These are phyloP conservation scores for Colletotrichum tamarilloi DNA, from an alignment of 2,329 filamentous ascomycete genomes.

Conservation along the genomic window DNA sequence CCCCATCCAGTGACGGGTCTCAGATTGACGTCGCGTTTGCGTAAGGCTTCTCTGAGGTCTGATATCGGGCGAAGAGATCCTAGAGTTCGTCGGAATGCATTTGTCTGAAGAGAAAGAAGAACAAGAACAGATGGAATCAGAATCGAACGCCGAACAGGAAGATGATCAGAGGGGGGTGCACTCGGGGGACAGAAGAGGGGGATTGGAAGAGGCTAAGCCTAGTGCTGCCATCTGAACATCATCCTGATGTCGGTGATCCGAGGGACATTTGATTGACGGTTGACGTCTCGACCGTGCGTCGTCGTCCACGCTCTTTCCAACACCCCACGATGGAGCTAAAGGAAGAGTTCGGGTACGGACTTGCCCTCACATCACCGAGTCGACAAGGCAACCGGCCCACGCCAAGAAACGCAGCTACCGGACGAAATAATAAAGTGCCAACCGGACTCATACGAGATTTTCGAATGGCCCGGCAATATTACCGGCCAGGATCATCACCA, in stretches of 20 bases:
- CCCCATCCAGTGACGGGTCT: background rate
- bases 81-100: background rate
- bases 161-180: background rate
- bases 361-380: constrained; percentile 26
- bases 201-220: background rate
- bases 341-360: constrained; percentile 30
- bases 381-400: constrained; percentile 3
- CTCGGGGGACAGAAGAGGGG: background rate
- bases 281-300: constrained; percentile 25
- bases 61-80: background rate
- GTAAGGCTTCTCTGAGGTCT: background rate
- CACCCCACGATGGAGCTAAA: background rate
- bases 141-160: background rate
- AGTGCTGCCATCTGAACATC: constrained; percentile 27
- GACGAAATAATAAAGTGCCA: constrained; percentile 6
- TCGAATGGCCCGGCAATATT: background rate
- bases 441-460: background rate
- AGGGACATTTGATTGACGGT: constrained; percentile 24
- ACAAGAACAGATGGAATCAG: background rate
- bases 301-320: background rate
- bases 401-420: constrained; percentile 29
- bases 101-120: background rate
- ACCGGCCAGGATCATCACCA: background rate
- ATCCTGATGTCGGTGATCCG: constrained; percentile 31
- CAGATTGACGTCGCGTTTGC: constrained; percentile 18